Evolutionary conservation across 2,329 filamentous ascomycete species (phyloP), one percentile per base, ranked within the genome.

Genomic region (Exophiala phaeomuriformis): DNA sequence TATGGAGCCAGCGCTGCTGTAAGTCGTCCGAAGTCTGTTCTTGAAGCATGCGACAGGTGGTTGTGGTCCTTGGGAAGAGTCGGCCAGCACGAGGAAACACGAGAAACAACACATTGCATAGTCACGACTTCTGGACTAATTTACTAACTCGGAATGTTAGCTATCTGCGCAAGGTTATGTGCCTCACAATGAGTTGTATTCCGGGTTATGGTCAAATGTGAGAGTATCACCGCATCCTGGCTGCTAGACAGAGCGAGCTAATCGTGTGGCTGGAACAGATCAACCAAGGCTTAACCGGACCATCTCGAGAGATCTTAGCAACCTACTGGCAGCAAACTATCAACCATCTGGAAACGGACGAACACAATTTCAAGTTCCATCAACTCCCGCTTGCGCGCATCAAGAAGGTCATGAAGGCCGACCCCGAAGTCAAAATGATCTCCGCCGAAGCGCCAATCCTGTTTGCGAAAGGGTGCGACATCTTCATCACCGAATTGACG

Each of bases 361-460:
- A 86, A 46, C 93, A 98, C 71, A 93, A 98, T 72, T 98, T 97
- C 79, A 98, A 98, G 73, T 81, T 97, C 52, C 93, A 98, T 70
- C 93, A 97, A 70, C 79, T 98, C 37, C 93, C 93, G 1, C 79
- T 98, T 39, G 93, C 93, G n/a, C 86, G 93, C 51, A 98, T 98
- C 75, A 98, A 98, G 78, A 98, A 98, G 72, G 93, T 98, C 62
- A 98, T 98, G 93, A 98, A 98, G 74, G 93, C 93, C 0, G 93
- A 98, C 64, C 93, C 93, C 0, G 93, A 98, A 66, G 93, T 98
- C 45, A 98, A 98, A 77, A 98, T 98, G 93, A 98, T 98, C 59
- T 97, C 90, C 3, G 93, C 93, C 5, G 93, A 98, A 73, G 93
- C 93, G 1, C 93, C 93, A 1, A 98, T 98, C 63, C 77, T 98